Evolutionary conservation across 208 protist species (phyloP), one percentile per base, ranked within the genome.

Genomic region (Novymonas esmeraldas): DNA sequence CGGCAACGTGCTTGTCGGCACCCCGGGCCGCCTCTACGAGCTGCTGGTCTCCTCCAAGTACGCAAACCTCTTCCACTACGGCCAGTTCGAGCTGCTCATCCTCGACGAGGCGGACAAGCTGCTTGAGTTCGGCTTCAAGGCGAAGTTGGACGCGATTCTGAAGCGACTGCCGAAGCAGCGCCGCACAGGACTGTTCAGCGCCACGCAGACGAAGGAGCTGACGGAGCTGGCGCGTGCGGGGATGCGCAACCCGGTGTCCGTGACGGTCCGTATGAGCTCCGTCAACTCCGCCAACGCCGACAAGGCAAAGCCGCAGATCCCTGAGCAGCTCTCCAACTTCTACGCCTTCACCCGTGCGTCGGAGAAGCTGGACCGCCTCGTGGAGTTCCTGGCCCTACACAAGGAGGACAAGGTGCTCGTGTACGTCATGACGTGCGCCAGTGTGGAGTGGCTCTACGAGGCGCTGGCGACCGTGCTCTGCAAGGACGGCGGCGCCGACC

Each of bases 81-180:
- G 76, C 29, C 61, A 73, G 56, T 87, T 98, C 41, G 93, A 98
- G 70, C 81, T 98, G 24, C 87, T 98, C 62, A 84, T 98, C 45
- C 71, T 98, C 3, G 95, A 98, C 49, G 95, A 98, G 76, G 95
- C 94, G 16, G 95, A 98, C 49, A 93, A 94, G 59, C 76, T 98
- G 41, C 84, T 98, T 9, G 89, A 93, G 70, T 95, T 97, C 66
- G 95, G 95, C 41, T 98, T 98, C 79, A 90, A 90, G 79, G 81
- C 84, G 34, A 93, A 98, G 67, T 72, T 98, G 6, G 90, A 98
- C 63, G 84, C 81, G 7, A 86, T 98, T 29, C 78, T 98, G 26
- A 87, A 84, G 52, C 87, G 92, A 13, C 77, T 98, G 22, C 94
- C 94, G 26, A 93, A 89, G 79, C 94, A 98, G 74, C 78, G 94